Conservation (phyloP, 2,329 filamentous ascomycete genomes). For the Leptographium procerum region DNA sequence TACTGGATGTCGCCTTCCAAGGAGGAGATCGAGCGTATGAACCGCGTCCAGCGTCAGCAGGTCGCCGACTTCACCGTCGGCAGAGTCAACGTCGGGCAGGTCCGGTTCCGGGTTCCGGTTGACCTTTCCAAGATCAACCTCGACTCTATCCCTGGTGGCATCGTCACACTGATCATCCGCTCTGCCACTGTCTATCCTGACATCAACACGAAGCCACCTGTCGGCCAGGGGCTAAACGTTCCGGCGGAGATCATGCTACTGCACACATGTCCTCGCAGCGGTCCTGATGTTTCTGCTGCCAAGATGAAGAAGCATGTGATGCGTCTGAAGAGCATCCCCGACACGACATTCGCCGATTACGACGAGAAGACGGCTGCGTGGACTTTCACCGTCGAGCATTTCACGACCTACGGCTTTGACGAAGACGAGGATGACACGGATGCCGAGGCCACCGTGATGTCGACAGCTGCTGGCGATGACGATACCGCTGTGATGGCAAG, state of each 20-base stretch:
- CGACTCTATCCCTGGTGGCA: slow-evolving; percentile 64
- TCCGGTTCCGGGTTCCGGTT: slow-evolving; percentile 71
- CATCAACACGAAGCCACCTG: slow-evolving; percentile 63
- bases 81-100: slow-evolving; percentile 66
- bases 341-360: slow-evolving; percentile 76
- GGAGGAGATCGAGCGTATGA: slow-evolving; percentile 68
- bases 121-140: slow-evolving; percentile 72
- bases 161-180: slow-evolving; percentile 66
- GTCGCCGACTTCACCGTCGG: slow-evolving; percentile 71
- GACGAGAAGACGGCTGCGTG: slow-evolving; percentile 71
- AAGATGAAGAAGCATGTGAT: slow-evolving; percentile 58
- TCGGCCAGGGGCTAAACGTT: slow-evolving; percentile 84
- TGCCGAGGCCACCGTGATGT: slow-evolving; percentile 33
- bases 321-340: slow-evolving; percentile 64
- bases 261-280: slow-evolving; percentile 80
- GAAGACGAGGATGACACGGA: slow-evolving; percentile 63
- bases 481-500: slow-evolving; percentile 17
- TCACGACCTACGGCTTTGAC: slow-evolving; percentile 86
- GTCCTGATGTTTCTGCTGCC: slow-evolving; percentile 45
- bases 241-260: slow-evolving; percentile 79
- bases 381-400: slow-evolving; percentile 91
- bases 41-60: slow-evolving; percentile 63
- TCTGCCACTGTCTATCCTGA: slow-evolving; percentile 81
- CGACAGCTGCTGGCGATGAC: slow-evolving; percentile 15
- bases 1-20: slow-evolving; percentile 81